Base-by-base conservation (phyloP, 805 yeast species). In the Wickerhamiella shivajii region DNA sequence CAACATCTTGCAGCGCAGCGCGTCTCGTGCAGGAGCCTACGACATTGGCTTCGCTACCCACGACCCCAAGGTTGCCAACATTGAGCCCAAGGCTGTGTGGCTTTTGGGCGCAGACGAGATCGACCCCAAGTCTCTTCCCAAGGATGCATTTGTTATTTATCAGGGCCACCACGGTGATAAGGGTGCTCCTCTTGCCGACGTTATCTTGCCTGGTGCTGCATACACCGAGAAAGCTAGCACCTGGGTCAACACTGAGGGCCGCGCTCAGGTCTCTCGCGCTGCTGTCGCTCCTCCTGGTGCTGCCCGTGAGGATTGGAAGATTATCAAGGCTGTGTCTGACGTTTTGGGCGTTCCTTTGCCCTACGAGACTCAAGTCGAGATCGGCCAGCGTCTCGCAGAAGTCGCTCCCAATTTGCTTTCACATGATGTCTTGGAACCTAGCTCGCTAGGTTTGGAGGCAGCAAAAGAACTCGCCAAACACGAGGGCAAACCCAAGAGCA, bases 251-350 rank as follows among this genome's bases (percentile, higher is more conserved):
- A 81, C 93, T 24, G 93, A 81, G 61, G 93, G 93, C 47, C 73
- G 93, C 55, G 73, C 81, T 9, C 93, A 80, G 63, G 57, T 66
- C 38, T 77, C 93, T 3, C 69, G 87, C 43, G 93, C 93, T 27
- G 90, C 93, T 26, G 74, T 80, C 18, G 78, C 75, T 41, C 76
- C 90, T 6, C 93, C 93, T 29, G 93, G 90, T 18, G 77, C 69
- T 31, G 90, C 93, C 28, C 75, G 93, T 55, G 93, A 80, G 57
- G 93, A 81, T 59, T 80, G 93, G 93, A 75, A 75, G 61, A 77
- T 80, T 42, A 55, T 81, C 46, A 71, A 85, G 59, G 93, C 93
- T 2, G 65, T 78, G 39, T 71, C 80, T 36, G 93, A 81, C 56
- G 78, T 76, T 53, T 58, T 81, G 43, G 74, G 72, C 33, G 68